Evolutionary conservation across 202 grass and related monocot genomes (phyloP).

Genomic region (Hordeum pubiflorum): DNA sequence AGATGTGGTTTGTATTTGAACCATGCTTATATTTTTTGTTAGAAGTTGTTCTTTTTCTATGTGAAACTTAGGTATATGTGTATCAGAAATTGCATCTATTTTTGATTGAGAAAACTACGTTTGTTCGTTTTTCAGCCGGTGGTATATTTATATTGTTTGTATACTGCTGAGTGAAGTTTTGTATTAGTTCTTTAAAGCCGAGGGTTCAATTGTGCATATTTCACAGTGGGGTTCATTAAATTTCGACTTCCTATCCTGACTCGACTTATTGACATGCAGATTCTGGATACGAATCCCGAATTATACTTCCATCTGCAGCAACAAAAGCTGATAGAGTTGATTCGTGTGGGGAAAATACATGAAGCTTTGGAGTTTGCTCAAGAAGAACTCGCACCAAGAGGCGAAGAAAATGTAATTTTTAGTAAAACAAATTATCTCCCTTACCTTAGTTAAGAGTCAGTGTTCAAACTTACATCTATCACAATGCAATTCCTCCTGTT

Average conservation of each 20-base stretch:
- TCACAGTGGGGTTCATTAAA: neutral
- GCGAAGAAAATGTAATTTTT: slow-evolving; percentile 81
- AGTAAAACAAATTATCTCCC: neutral
- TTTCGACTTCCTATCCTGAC: neutral
- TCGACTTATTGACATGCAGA: slow-evolving; percentile 33
- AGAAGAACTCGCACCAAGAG: slow-evolving; percentile 87
- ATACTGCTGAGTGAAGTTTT: neutral
- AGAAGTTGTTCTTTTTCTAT: neutral
- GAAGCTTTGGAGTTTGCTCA: slow-evolving; percentile 96
- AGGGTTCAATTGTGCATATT: neutral
- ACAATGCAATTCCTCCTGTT: neutral
- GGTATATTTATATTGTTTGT: neutral
- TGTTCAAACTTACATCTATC: neutral
- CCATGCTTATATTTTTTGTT: neutral
- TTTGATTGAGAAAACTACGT: neutral
- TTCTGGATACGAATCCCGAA: slow-evolving; percentile 87
- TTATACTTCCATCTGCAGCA: slow-evolving; percentile 96
- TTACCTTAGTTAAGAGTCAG: neutral
- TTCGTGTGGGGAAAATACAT: slow-evolving; percentile 77
- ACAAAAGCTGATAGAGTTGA: slow-evolving; percentile 97
- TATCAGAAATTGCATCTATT: neutral
- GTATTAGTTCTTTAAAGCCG: neutral
- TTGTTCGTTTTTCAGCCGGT: neutral
- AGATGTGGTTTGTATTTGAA: neutral
- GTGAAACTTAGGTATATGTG: neutral